Evolutionary conservation across 495 filamentous ascomycete genomes (phyloP), one percentile per base, ranked within the genome.

Genomic region (Evansstolkia leycettana): DNA sequence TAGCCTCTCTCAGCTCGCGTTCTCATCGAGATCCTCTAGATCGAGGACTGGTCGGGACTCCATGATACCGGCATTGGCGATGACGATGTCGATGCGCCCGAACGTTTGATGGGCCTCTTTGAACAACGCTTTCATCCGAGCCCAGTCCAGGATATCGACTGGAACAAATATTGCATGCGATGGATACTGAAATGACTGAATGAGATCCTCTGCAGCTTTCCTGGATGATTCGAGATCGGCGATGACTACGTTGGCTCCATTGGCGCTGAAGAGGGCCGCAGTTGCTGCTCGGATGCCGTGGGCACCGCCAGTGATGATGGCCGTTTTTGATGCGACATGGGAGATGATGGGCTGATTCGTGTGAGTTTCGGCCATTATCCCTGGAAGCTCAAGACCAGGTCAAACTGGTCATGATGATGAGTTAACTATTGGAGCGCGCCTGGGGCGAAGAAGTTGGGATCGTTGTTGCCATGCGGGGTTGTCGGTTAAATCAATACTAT

Each of bases 51-150:
- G 13, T 1, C 16, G 13, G 6, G 47, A 46, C 18, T 71, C 64
- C 49, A 70, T 65, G 33, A 82, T 72, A 18, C 79, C 81, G 3
- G 81, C 80, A 47, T 78, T 82, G 31, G 77, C 75, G 35, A 83
- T 68, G 0, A 84, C 72, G 17, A 64, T 63, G 49, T 83, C 72
- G 38, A 84, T 61, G 1, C 57, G 47, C 7, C 67, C 64, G 24
- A 72, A 76, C 13, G 57, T 50, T 25, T 52, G 33, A n/a, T 63
- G 50, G n/a, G 72, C 66, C 28, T 44, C 36, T 10, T 65, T 62
- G 59, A 83, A 85, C 34, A 78, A 65, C 15, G 64, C 42, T 2
- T 23, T 46, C 40, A 58, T 39, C 17, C 58, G 30, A 1, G 29
- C 28, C 51, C 50, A 58, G 26, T 52, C 23, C 1, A 51, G 16